Percentiles rank a stretch among this genome's conserved stretches.
phyloP scores from a whole-genome alignment of 805 yeast species.

The Candida nitratophila region DNA sequence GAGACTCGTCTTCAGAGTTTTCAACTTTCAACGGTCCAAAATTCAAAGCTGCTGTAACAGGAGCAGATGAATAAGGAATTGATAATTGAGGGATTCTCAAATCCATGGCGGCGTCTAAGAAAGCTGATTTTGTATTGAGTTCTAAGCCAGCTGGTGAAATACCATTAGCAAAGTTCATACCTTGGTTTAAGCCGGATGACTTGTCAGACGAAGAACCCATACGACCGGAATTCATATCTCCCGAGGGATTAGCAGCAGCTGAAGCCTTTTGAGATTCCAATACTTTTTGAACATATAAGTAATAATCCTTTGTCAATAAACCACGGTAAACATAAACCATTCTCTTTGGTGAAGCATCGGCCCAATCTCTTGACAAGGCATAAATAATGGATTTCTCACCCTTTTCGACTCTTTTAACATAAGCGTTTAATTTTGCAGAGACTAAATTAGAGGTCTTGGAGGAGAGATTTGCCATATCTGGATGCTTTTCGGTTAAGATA shows the following conservation, averaged over 20 bases:
- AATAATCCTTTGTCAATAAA: slow-evolving; percentile 65
- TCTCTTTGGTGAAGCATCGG: slow-evolving; percentile 81
- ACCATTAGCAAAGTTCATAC: slow-evolving; percentile 5
- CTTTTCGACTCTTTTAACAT: slow-evolving; percentile 77
- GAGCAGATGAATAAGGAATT: slow-evolving; percentile 71
- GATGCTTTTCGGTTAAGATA: slow-evolving; percentile 63
- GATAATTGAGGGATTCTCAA: slow-evolving; percentile 30
- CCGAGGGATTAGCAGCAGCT: slow-evolving; percentile 12
- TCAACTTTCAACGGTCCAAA: slow-evolving; percentile 3
- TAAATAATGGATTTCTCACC: slow-evolving; percentile 69
- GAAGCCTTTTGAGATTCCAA: slow-evolving; percentile 43
- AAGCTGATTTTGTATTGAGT: slow-evolving; percentile 19
- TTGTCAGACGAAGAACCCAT: background rate
- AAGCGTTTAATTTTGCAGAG: slow-evolving; percentile 77
- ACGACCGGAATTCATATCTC: too few relatives aligned
- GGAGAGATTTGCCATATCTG: slow-evolving; percentile 76
- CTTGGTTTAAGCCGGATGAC: background rate
- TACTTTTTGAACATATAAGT: slow-evolving; percentile 60
- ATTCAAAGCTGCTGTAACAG: slow-evolving; percentile 61
- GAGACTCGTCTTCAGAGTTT: background rate
- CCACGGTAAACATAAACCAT: slow-evolving; percentile 88
- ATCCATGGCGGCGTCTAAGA: slow-evolving; percentile 24
- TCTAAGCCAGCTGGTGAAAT: slow-evolving; percentile 23
- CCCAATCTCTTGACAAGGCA: slow-evolving; percentile 83
- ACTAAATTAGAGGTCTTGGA: slow-evolving; percentile 77